These are phyloP conservation scores for Paraphysoderma sedebokerense DNA, from an alignment of 371 early-diverging fungal genomes.

Conservation along the genomic window DNA sequence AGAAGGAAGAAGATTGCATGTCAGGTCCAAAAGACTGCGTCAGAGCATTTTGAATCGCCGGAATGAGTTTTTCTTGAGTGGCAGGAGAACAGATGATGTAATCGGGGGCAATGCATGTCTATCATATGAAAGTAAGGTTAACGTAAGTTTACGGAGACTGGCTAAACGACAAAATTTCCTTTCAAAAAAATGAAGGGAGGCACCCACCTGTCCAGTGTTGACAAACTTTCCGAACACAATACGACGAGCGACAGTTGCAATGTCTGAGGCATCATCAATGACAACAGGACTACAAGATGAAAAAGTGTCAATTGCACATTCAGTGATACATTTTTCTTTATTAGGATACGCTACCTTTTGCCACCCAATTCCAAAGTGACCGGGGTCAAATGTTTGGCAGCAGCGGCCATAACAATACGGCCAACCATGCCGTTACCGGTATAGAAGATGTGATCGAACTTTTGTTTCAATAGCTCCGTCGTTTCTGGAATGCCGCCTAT, in stretches of 20 bases:
- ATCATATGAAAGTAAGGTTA: neutral
- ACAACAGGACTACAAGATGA: conserved; percentile 38
- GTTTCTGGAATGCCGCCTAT: conserved; percentile 60
- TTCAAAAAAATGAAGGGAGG: neutral
- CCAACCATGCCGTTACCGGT: conserved; percentile 69
- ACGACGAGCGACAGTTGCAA: conserved; percentile 46
- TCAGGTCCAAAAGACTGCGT: conserved; percentile 22
- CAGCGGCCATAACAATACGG: conserved; percentile 55
- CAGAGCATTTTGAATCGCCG: conserved; percentile 28
- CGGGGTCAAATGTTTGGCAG: conserved; percentile 48
- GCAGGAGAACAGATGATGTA: conserved; percentile 47
- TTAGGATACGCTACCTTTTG: conserved; percentile 26
- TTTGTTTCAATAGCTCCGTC: conserved; percentile 43
- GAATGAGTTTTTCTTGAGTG: conserved; percentile 27
- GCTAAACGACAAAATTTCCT: neutral
- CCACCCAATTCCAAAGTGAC: conserved; percentile 76
- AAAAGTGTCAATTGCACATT: too few relatives aligned
- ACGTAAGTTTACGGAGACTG: neutral
- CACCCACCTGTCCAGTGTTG: conserved; percentile 63
- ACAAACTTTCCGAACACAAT: conserved; percentile 65
- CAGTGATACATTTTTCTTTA: too few relatives aligned
- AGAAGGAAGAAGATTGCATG: conserved; percentile 32
- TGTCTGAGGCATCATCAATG: conserved; percentile 42
- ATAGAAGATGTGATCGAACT: conserved; percentile 73
- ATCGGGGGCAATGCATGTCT: conserved; percentile 78